Conservation (phyloP, 2,329 filamentous ascomycete species). For the Trichoderma guizhouense region DNA sequence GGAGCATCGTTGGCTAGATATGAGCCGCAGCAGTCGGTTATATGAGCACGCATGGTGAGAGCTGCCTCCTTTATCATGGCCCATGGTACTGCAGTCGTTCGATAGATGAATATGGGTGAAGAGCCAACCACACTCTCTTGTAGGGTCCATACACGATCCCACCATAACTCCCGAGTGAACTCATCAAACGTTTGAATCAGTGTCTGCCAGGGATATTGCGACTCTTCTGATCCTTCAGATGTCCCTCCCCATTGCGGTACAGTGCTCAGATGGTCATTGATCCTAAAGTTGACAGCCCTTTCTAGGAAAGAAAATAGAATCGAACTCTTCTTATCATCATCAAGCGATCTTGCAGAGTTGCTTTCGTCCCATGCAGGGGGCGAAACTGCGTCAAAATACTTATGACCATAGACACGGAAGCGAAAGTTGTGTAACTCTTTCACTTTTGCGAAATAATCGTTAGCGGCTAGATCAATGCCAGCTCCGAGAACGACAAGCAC, state of each 20-base stretch:
- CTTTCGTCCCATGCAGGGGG: neutral
- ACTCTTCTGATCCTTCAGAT: neutral
- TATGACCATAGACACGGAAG: neutral
- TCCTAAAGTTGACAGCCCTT: neutral
- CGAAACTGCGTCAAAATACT: neutral
- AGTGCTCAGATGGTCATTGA: neutral
- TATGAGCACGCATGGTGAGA: neutral
- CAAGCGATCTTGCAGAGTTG: neutral
- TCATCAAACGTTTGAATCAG: neutral
- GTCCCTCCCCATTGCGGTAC: neutral
- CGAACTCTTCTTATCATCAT: neutral
- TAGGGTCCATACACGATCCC: neutral
- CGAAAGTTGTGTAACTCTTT: neutral
- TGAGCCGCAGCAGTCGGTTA: neutral
- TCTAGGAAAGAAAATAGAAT: neutral
- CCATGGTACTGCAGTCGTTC: neutral
- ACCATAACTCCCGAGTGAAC: neutral
- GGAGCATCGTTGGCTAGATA: neutral
- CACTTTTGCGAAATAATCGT: neutral
- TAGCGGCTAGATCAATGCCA: neutral
- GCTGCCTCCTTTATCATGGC: neutral
- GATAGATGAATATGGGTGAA: neutral
- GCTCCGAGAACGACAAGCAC: conserved; percentile 5
- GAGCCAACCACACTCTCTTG: neutral
- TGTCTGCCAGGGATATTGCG: neutral